phyloP scores from a whole-genome alignment of 2,329 filamentous ascomycete species.

The Dactylellina sp. region DNA sequence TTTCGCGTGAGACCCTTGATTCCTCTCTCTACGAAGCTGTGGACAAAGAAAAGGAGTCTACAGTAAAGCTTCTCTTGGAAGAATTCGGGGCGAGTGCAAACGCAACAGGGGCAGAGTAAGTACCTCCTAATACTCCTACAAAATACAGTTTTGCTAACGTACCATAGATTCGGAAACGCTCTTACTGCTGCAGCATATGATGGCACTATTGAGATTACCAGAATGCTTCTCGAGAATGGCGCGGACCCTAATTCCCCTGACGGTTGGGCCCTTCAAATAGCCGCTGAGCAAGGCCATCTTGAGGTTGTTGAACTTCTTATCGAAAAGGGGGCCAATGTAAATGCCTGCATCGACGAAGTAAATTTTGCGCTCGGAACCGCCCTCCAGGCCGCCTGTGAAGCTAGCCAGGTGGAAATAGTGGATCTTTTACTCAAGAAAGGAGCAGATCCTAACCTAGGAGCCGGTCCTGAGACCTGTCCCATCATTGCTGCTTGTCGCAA shows the following conservation, averaged over 20 bases:
- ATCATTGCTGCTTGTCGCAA: slow-evolving; percentile 63
- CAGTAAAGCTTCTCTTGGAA: slow-evolving; percentile 63
- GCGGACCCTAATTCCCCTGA: slow-evolving; percentile 31
- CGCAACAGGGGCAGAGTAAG: slow-evolving; percentile 64
- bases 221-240: slow-evolving; percentile 42
- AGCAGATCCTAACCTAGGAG: slow-evolving; percentile 64
- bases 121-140: background rate
- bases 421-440: slow-evolving; percentile 63
- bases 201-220: slow-evolving; percentile 12
- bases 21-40: slow-evolving; percentile 64
- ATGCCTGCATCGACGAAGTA: slow-evolving; percentile 61
- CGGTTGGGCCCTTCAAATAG: slow-evolving; percentile 45
- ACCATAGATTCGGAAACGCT: slow-evolving; percentile 56
- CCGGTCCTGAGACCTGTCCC: slow-evolving; percentile 62
- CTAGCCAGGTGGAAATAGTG: slow-evolving; percentile 63
- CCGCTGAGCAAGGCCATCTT: slow-evolving; percentile 35
- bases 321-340: slow-evolving; percentile 36
- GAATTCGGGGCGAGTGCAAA: slow-evolving; percentile 63
- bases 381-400: slow-evolving; percentile 64
- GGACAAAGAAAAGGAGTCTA: slow-evolving; percentile 63
- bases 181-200: slow-evolving; percentile 49
- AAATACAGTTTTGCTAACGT: slow-evolving; percentile 60
- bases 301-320: slow-evolving; percentile 33
- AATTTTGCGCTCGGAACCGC: slow-evolving; percentile 63
- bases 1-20: slow-evolving; percentile 62